Percentiles rank a stretch among this genome's conserved stretches.
phyloP scores from a whole-genome alignment of 768 basidiomycete species.

The Suillus occidentalis region DNA sequence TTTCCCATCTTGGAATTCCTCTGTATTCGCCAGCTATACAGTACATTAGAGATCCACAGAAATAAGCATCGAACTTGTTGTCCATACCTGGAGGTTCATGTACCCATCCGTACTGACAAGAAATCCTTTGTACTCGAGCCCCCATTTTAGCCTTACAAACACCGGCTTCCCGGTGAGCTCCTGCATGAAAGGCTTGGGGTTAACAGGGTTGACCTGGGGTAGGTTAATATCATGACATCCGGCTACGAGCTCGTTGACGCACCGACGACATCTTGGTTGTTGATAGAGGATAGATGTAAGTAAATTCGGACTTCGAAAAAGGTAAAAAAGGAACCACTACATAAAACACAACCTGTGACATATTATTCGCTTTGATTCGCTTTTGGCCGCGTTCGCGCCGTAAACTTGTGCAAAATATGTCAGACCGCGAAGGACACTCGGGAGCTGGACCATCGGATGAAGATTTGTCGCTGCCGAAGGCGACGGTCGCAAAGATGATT shows the following conservation, averaged over 20 bases:
- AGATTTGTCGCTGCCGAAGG: constrained; percentile 93
- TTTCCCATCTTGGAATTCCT: constrained; percentile 95
- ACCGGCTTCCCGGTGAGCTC: constrained; percentile 98
- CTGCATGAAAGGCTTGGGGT: constrained; percentile 98
- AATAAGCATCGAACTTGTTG: constrained; percentile 5
- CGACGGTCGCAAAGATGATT: constrained; percentile 97
- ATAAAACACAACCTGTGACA: constrained; percentile 14
- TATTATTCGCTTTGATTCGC: constrained; percentile 5
- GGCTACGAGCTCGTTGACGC: constrained; percentile 29
- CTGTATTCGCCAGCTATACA: constrained; percentile 91
- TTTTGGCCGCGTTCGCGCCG: constrained; percentile 30
- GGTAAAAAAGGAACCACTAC: constrained; percentile 17
- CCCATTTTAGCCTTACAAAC: constrained; percentile 96
- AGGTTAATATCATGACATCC: constrained; percentile 11
- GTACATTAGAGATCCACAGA: neutral
- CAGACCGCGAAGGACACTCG: constrained; percentile 82
- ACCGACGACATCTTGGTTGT: constrained; percentile 67
- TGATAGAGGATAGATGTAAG: constrained; percentile 29
- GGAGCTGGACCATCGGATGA: constrained; percentile 75
- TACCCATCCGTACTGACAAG: constrained; percentile 98
- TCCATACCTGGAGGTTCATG: constrained; percentile 94
- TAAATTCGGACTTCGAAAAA: constrained; percentile 42
- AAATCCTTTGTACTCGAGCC: constrained; percentile 98
- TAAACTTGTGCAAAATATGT: constrained; percentile 60
- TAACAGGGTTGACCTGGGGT: constrained; percentile 82